Evolutionary conservation across 352 stramenopile genomes (phyloP).

Genomic region (Phytophthora parvispora): DNA sequence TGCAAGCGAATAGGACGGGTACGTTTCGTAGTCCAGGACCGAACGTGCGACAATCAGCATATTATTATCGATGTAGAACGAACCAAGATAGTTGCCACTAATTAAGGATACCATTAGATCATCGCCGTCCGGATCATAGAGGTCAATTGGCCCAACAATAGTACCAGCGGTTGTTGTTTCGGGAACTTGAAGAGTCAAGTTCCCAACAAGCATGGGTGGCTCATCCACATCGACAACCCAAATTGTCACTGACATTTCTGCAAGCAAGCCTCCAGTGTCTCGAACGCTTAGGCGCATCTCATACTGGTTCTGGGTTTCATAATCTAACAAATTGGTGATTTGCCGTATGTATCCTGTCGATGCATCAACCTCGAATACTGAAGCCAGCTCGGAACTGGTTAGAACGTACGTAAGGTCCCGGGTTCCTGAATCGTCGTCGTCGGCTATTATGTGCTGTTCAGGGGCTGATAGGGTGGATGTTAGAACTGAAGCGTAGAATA

Average conservation of each 20-base stretch:
- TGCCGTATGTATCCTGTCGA: constrained; percentile 35
- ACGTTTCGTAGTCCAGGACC: constrained; percentile 30
- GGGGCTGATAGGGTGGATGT: constrained; percentile 8
- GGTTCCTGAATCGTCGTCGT: constrained; percentile 33
- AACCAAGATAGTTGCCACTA: constrained; percentile 18
- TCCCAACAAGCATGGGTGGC: constrained; percentile 21
- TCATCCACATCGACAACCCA: constrained; percentile 50
- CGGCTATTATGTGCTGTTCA: constrained; percentile 24
- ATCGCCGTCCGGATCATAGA: constrained; percentile 29
- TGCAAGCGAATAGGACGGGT: constrained; percentile 19
- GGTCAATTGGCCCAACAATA: constrained; percentile 16
- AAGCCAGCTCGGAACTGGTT: constrained; percentile 4
- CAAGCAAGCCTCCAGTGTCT: constrained; percentile 23
- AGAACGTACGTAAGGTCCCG: constrained; percentile 19
- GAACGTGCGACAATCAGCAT: constrained; percentile 8
- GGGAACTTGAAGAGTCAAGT: constrained; percentile 20
- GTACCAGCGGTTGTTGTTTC: constrained; percentile 23
- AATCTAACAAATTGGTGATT: constrained; percentile 28
- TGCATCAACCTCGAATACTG: constrained; percentile 28
- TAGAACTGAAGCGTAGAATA: neutral
- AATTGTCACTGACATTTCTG: constrained; percentile 15
- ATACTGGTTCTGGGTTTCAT: constrained; percentile 41
- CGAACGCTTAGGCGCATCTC: constrained; percentile 29
- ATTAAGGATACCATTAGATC: constrained; percentile 18
- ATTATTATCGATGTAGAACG: constrained; percentile 24